These are phyloP conservation scores for Mycena sp. DNA, from an alignment of 1,284 basidiomycete species.

Conservation along the genomic window DNA sequence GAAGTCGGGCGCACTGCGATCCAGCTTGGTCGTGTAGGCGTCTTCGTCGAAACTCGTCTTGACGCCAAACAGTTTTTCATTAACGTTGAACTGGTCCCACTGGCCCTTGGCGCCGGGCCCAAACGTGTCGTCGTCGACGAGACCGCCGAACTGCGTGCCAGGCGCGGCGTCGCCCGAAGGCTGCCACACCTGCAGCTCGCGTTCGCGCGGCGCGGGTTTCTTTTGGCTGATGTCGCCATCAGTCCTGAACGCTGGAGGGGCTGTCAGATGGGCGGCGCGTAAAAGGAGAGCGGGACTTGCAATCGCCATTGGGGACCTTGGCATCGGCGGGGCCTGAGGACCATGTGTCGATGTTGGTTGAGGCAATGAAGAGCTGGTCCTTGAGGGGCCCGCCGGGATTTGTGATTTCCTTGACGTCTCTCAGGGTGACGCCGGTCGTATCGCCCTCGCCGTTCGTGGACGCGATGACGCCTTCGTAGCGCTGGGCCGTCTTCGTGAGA, in stretches of 20 bases:
- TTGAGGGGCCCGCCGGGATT: constrained; percentile 71
- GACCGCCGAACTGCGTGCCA: constrained; percentile 21
- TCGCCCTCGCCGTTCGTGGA: constrained; percentile 74
- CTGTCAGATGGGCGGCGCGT: background rate
- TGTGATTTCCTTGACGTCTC: constrained; percentile 76
- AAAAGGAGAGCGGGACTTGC: constrained; percentile 47
- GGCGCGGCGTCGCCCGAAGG: constrained; percentile 43
- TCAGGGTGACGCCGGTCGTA: constrained; percentile 74
- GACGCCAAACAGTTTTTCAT: constrained; percentile 93
- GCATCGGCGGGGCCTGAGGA: constrained; percentile 78
- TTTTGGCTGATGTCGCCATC: constrained; percentile 86
- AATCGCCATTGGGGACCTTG: constrained; percentile 71
- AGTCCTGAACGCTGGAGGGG: constrained; percentile 79
- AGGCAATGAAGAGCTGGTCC: constrained; percentile 73
- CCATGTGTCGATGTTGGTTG: constrained; percentile 77
- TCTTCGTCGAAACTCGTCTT: constrained; percentile 95
- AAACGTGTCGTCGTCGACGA: constrained; percentile 75
- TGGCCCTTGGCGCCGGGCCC: constrained; percentile 57
- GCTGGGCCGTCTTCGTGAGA: constrained; percentile 70
- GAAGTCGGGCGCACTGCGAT: constrained; percentile 86
- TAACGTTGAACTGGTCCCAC: constrained; percentile 98
- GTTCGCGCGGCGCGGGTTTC: constrained; percentile 65
- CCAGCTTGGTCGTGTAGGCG: constrained; percentile 94
- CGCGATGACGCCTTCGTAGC: constrained; percentile 74
- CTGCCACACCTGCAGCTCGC: constrained; percentile 89